Evolutionary conservation across 2,329 filamentous ascomycete genomes (phyloP).

Genomic region (Neofusicoccum laricinum): DNA sequence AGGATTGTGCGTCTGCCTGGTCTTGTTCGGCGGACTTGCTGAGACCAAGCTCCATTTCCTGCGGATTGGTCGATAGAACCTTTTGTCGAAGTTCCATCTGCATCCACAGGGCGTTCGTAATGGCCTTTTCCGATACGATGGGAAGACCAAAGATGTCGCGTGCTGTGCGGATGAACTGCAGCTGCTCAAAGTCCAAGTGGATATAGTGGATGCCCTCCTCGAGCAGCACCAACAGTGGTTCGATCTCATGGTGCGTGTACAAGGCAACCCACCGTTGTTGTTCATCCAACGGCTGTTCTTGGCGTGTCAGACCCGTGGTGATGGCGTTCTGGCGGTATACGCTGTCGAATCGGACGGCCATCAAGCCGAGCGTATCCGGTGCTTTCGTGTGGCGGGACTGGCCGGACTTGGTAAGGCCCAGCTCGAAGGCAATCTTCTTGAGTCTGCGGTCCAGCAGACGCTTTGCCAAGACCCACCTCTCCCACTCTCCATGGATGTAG

Average conservation of each 20-base stretch:
- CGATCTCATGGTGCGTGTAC: slow-evolving; percentile 54
- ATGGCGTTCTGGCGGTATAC: slow-evolving; percentile 48
- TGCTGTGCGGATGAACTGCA: slow-evolving; percentile 53
- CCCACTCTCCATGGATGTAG: slow-evolving; percentile 57
- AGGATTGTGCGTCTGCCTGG: not conserved
- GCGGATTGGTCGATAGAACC: slow-evolving; percentile 52
- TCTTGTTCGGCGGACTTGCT: slow-evolving; percentile 39
- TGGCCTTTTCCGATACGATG: slow-evolving; percentile 54
- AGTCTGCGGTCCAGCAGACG: slow-evolving; percentile 53
- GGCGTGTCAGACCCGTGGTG: slow-evolving; percentile 28
- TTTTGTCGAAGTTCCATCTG: slow-evolving; percentile 55
- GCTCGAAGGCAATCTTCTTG: slow-evolving; percentile 45
- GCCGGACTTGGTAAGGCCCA: slow-evolving; percentile 46
- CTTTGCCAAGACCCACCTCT: slow-evolving; percentile 55
- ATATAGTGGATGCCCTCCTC: slow-evolving; percentile 61
- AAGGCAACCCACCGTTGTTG: slow-evolving; percentile 49
- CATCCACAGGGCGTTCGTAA: slow-evolving; percentile 57
- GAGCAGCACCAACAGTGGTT: slow-evolving; percentile 54
- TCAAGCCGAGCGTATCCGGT: slow-evolving; percentile 46
- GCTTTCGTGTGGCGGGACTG: slow-evolving; percentile 44
- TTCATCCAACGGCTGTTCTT: slow-evolving; percentile 33
- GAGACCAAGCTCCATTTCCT: slow-evolving; percentile 53
- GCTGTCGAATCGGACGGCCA: slow-evolving; percentile 53
- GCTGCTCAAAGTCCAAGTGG: slow-evolving; percentile 57
- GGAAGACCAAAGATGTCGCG: slow-evolving; percentile 54